A percentile compares a stretch with the other conserved stretches of the same genome.
Conservation (phyloP, 2,329 filamentous ascomycete genomes). For the Penicillium sp. region DNA sequence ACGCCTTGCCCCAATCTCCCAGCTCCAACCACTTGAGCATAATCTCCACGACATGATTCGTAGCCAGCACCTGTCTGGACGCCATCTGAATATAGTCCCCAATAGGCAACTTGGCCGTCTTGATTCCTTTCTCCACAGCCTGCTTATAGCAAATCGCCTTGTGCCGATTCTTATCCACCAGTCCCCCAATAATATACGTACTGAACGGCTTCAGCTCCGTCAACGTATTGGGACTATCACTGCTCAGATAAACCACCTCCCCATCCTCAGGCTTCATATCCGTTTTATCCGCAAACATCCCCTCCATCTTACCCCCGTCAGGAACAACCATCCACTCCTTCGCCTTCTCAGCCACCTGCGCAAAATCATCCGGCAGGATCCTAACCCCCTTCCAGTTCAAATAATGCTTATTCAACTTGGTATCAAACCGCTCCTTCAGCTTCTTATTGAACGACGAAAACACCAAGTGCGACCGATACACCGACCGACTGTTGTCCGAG, state of each 20-base stretch:
- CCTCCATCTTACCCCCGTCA: slow-evolving; percentile 51
- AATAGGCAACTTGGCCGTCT: slow-evolving; percentile 85
- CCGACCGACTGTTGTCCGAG: slow-evolving; percentile 75
- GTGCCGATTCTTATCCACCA: slow-evolving; percentile 93
- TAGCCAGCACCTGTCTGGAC: slow-evolving; percentile 78
- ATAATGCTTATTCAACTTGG: slow-evolving; percentile 61
- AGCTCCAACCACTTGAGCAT: slow-evolving; percentile 88
- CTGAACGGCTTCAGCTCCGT: slow-evolving; percentile 75
- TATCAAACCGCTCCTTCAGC: slow-evolving; percentile 72
- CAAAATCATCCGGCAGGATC: slow-evolving; percentile 67
- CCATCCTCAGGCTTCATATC: slow-evolving; percentile 36
- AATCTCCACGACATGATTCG: slow-evolving; percentile 94
- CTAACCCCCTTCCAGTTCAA: slow-evolving; percentile 72
- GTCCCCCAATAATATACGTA: slow-evolving; percentile 83
- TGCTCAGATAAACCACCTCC: slow-evolving; percentile 77
- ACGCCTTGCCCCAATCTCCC: slow-evolving; percentile 84
- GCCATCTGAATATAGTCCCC: slow-evolving; percentile 87
- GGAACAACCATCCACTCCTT: slow-evolving; percentile 57
- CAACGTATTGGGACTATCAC: slow-evolving; percentile 80
- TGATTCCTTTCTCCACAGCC: slow-evolving; percentile 64
- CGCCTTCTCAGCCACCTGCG: slow-evolving; percentile 57
- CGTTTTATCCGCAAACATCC: slow-evolving; percentile 45
- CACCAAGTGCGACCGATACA: slow-evolving; percentile 57
- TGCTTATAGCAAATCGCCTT: slow-evolving; percentile 87
- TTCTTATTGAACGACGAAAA: slow-evolving; percentile 68